Evolutionary conservation across 179 eudicot genomes (phyloP).

Genomic region (Spergularia azorica): DNA sequence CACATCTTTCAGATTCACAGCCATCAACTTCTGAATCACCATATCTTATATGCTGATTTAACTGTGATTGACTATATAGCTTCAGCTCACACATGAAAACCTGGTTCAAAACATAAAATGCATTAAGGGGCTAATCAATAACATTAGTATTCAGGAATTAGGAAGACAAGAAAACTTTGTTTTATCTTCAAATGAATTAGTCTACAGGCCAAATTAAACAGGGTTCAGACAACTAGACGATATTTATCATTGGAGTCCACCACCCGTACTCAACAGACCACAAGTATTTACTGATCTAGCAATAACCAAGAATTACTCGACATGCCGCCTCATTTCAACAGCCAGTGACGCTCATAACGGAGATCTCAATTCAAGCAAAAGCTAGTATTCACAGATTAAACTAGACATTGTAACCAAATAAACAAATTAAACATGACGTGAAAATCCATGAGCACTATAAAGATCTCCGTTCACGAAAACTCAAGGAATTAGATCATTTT

Average conservation of each 20-base stretch:
- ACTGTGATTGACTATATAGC: slow-evolving; percentile 73
- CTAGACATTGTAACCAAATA: neutral
- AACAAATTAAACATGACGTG: neutral
- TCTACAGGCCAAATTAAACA: neutral
- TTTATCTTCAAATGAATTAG: neutral
- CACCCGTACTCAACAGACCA: neutral
- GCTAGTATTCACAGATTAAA: neutral
- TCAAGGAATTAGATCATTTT: neutral
- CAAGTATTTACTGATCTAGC: neutral
- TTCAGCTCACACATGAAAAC: slow-evolving; percentile 91
- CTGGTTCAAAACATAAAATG: slow-evolving; percentile 37
- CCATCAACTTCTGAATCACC: slow-evolving; percentile 92
- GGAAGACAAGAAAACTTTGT: neutral
- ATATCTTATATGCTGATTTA: slow-evolving; percentile 65
- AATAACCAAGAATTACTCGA: neutral
- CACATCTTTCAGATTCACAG: slow-evolving; percentile 87
- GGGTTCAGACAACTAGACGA: neutral
- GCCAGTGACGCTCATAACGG: neutral
- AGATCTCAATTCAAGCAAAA: neutral
- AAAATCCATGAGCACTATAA: neutral
- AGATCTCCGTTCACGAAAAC: neutral
- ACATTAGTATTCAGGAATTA: neutral
- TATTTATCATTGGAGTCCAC: neutral
- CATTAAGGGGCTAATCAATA: neutral
- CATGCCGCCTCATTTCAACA: neutral